These are phyloP conservation scores for Kwoniella mangroviensis DNA, from an alignment of 768 basidiomycete genomes.

Conservation along the genomic window DNA sequence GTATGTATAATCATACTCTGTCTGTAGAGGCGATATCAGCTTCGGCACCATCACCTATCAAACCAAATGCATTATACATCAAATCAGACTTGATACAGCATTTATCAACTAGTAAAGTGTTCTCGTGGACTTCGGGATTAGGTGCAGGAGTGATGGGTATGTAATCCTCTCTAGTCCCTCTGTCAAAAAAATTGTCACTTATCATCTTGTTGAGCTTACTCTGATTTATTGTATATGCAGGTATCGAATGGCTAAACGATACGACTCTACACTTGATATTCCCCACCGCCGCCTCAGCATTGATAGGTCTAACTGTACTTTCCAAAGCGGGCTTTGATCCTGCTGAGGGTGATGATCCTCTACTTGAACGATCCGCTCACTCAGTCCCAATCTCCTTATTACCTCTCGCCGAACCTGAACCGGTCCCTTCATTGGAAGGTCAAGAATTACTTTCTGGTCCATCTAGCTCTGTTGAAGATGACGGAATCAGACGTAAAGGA, in stretches of 20 bases:
- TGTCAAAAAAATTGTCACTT: not conserved
- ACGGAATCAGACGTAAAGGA: slow-evolving; percentile 33
- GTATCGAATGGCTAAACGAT: slow-evolving; percentile 58
- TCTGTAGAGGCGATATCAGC: slow-evolving; percentile 38
- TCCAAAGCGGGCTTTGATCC: slow-evolving; percentile 56
- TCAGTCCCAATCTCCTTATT: slow-evolving; percentile 49
- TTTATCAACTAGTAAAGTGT: slow-evolving; percentile 48
- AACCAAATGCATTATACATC: slow-evolving; percentile 40
- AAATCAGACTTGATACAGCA: slow-evolving; percentile 49
- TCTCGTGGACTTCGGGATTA: slow-evolving; percentile 44
- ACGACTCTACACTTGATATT: slow-evolving; percentile 51
- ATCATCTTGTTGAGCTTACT: not conserved
- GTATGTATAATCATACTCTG: not conserved
- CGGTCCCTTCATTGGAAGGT: slow-evolving; percentile 30
- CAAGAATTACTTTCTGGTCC: slow-evolving; percentile 31
- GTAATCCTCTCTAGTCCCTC: not conserved
- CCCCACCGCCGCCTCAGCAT: slow-evolving; percentile 38
- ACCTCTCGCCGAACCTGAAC: slow-evolving; percentile 33
- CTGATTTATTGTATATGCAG: slow-evolving; percentile 18
- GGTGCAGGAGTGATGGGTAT: slow-evolving; percentile 49
- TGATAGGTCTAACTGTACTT: slow-evolving; percentile 48
- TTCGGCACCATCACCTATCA: slow-evolving; percentile 36
- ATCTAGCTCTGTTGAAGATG: not conserved
- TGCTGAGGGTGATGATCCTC: slow-evolving; percentile 53
- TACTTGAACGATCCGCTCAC: slow-evolving; percentile 52